Base-by-base conservation (phyloP, 2,329 filamentous ascomycete species). In the Talaromyces sp. region DNA sequence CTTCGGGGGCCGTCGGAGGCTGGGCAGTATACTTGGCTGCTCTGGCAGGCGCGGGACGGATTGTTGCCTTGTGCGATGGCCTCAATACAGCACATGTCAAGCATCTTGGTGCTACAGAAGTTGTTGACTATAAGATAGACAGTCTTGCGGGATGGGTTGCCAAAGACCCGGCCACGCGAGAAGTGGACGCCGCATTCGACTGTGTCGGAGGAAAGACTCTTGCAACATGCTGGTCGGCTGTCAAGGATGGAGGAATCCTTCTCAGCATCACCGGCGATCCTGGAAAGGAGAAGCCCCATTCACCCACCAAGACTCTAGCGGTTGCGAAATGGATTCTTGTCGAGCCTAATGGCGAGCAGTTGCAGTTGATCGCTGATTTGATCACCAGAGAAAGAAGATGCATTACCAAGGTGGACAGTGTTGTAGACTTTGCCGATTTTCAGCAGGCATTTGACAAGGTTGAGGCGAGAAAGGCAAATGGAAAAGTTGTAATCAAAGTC, bases 371-470 rank as follows among this genome's bases (percentile, higher is more conserved):
- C 40, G 14, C 58, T n/a, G 58, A 60, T 11, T 21, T 54, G 9
- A 60, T 54, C 16, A 21, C 58, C 33, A 60, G n/a, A 42, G 35
- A 28, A 54, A 8, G 46, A 33, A 60, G 33, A 21, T 60, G 58
- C 6, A 16, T 60, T 25, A 54, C 58, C 23, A 60, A 54, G 35
- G 46, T 60, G 33, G 58, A 60, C 12, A 54, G 58, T 54, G 46
- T 60, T 14, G 33, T 60, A 14, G 58, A 60, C 46, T 54, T 60
- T 60, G 31, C 21, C 11, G 35, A 60, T 54, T 60, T 60, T 42
- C 58, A 60, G 35, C 33, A 60, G n/a, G 58, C 58, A 18, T 60
- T 60, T 33, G 58, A 60, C 46, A 60, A 60, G 33, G 46, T 60
- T 42, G 58, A 60, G 58, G 35, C 31, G 16, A 52, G 25, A 42